Evolutionary conservation across 2,329 filamentous ascomycete species (phyloP).

Genomic region (Xylariales sp.): DNA sequence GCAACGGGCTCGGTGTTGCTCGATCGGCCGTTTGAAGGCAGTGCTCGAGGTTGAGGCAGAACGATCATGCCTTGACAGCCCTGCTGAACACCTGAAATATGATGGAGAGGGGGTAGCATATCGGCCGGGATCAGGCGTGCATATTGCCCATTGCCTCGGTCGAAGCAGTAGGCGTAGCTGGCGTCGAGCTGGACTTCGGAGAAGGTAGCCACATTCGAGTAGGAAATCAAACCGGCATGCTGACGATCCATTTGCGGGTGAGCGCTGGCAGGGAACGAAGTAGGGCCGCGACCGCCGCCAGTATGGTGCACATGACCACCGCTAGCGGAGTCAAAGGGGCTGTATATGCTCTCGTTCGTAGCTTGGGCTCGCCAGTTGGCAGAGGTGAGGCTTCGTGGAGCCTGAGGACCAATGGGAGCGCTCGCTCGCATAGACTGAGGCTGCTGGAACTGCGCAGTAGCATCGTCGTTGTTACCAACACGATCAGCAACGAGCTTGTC

Average conservation of each 20-base stretch:
- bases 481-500: constrained; percentile 22
- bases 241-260: constrained; percentile 16
- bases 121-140: constrained; percentile 54
- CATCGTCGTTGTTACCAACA: constrained; percentile 7
- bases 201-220: constrained; percentile 12
- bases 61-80: constrained; percentile 40
- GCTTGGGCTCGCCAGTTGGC: constrained; percentile 25
- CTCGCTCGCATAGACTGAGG: constrained; percentile 14
- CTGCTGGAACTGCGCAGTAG: constrained; percentile 11
- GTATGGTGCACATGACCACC: constrained; percentile 6
- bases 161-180: constrained; percentile 46
- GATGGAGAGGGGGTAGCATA: constrained; percentile 40
- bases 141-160: constrained; percentile 47
- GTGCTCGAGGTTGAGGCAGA: constrained; percentile 35
- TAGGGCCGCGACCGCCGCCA: constrained; percentile 9
- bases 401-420: constrained; percentile 11
- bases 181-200: constrained; percentile 22
- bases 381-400: constrained; percentile 20
- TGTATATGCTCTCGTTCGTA: constrained; percentile 13
- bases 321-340: constrained; percentile 15
- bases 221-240: constrained; percentile 9
- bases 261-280: constrained; percentile 11
- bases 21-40: constrained; percentile 32
- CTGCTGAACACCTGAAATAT: constrained; percentile 38
- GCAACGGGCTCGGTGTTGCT: constrained; percentile 32